Conservation (phyloP, 2,329 filamentous ascomycete species). For the Penicillium occitanis region DNA sequence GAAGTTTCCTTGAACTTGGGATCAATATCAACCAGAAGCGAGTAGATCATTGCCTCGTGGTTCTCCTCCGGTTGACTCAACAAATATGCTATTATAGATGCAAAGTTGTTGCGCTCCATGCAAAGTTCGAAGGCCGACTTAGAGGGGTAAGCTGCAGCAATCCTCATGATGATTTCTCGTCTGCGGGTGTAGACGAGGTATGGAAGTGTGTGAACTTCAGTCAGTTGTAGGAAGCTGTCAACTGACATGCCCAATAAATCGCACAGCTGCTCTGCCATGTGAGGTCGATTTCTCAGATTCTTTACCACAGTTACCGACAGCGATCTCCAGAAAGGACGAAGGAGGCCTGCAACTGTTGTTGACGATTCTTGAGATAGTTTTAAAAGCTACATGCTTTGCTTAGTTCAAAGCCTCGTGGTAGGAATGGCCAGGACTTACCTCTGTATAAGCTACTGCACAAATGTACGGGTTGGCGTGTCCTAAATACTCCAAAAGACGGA, state of each 20-base stretch:
- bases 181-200: constrained; percentile 79
- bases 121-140: constrained; percentile 61
- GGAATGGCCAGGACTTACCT: constrained; percentile 52
- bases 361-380: constrained; percentile 67
- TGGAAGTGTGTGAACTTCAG: constrained; percentile 80
- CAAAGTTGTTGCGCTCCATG: constrained; percentile 59
- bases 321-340: constrained; percentile 85
- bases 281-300: constrained; percentile 76
- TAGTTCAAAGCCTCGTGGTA: background rate
- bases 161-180: constrained; percentile 73
- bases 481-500: constrained; percentile 81
- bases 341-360: constrained; percentile 65
- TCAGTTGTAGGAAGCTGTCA: constrained; percentile 69
- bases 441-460: constrained; percentile 77
- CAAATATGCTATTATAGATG: constrained; percentile 59
- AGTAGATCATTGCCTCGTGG: constrained; percentile 66
- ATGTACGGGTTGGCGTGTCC: constrained; percentile 79
- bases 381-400: constrained; percentile 53
- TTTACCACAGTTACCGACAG: constrained; percentile 80
- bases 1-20: constrained; percentile 66
- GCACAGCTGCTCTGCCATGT: constrained; percentile 75
- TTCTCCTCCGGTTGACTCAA: constrained; percentile 63
- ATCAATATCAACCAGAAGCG: constrained; percentile 67
- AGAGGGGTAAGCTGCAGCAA: constrained; percentile 67
- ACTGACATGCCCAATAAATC: constrained; percentile 77